Evolutionary conservation across 2,329 filamentous ascomycete genomes (phyloP).

Genomic region (Phoma herbarum): DNA sequence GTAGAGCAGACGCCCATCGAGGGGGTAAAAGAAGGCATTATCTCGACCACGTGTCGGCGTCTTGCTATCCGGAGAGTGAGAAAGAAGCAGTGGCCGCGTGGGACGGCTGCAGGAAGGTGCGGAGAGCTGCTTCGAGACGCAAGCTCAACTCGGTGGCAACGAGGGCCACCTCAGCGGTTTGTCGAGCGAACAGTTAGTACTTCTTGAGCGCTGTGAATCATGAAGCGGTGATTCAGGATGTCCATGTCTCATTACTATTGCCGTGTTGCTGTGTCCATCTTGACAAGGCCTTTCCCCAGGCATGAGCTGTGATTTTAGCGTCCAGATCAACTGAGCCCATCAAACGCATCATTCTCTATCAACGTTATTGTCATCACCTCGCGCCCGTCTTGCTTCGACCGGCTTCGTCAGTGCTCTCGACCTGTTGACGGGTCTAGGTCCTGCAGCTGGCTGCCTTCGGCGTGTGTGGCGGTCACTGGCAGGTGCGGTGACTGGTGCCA

Average conservation of each 20-base stretch:
- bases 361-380: no score
- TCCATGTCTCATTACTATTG: background rate
- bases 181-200: no score
- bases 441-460: background rate
- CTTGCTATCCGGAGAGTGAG: background rate
- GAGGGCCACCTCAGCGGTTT: no score
- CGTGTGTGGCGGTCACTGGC: background rate
- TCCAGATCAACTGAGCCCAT: no score
- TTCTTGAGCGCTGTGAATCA: no score
- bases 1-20: constrained; percentile 1
- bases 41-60: constrained; percentile 14
- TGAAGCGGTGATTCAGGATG: no score
- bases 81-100: constrained; percentile 1
- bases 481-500: background rate
- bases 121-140: no score
- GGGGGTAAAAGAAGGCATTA: constrained; percentile 8
- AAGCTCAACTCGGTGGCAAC: background rate
- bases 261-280: background rate
- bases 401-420: no score
- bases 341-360: no score
- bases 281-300: no score
- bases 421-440: no score
- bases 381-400: no score
- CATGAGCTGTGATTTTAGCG: background rate
- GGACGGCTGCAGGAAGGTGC: background rate